phyloP scores from a whole-genome alignment of 768 basidiomycete species.

The Lactarius sanguifluus region DNA sequence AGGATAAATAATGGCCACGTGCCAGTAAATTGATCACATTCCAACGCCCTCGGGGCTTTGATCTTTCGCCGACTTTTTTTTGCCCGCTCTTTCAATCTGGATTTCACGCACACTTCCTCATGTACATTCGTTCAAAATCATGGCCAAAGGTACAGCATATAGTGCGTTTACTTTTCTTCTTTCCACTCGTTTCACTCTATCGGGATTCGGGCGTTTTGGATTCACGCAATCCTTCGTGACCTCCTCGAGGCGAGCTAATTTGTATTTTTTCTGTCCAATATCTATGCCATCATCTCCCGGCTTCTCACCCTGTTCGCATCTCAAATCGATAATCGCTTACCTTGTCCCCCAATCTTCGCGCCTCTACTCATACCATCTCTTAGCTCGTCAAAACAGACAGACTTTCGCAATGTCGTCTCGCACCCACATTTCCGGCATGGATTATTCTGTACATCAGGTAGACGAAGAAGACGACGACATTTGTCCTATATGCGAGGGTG shows the following conservation, averaged over 20 bases:
- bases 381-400: conserved; percentile 49
- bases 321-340: conserved; percentile 19
- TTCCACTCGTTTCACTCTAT: conserved; percentile 19
- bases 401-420: conserved; percentile 66
- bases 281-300: conserved; percentile 25
- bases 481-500: conserved; percentile 88
- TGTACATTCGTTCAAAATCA: conserved; percentile 43
- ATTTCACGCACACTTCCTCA: conserved; percentile 40
- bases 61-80: conserved; percentile 14
- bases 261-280: conserved; percentile 11
- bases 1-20: conserved; percentile 21
- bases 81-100: conserved; percentile 41
- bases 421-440: conserved; percentile 61
- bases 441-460: conserved; percentile 38
- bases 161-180: conserved; percentile 37
- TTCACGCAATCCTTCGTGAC: conserved; percentile 21
- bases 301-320: conserved; percentile 20
- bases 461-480: conserved; percentile 85
- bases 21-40: conserved; percentile 9
- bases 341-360: conserved; percentile 12
- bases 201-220: conserved; percentile 30
- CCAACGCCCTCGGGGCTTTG: conserved; percentile 28
- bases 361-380: conserved; percentile 24
- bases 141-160: conserved; percentile 41
- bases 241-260: conserved; percentile 28